These are phyloP conservation scores for Uromyces viciae-fabae DNA, from an alignment of 1,284 basidiomycete species.

Conservation along the genomic window DNA sequence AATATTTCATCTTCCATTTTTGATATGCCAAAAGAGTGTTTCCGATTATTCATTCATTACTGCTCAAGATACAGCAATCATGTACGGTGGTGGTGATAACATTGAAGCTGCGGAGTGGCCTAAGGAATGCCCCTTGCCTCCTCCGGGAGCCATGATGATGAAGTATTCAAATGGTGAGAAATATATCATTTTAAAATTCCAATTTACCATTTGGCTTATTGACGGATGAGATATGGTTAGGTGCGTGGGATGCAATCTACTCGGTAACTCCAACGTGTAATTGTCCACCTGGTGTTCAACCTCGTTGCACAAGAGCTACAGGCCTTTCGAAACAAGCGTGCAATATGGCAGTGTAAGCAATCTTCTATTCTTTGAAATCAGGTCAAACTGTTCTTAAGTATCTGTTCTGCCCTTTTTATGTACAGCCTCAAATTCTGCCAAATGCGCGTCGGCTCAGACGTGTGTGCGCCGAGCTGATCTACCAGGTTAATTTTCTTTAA, in stretches of 20 bases:
- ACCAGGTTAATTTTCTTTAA: too few species aligned
- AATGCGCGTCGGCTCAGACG: constrained; percentile 5
- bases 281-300: constrained; percentile 4
- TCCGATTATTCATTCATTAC: constrained; percentile 25
- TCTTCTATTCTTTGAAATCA: not conserved
- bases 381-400: not conserved
- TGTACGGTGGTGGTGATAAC: not conserved
- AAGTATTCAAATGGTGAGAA: constrained; percentile 24
- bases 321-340: constrained; percentile 6
- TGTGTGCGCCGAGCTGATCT: constrained; percentile 3
- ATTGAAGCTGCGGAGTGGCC: constrained; percentile 5
- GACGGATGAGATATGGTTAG: too few species aligned
- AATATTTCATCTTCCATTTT: not conserved
- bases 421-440: constrained; percentile 21
- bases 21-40: not conserved
- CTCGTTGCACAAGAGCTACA: not conserved
- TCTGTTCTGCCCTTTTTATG: not conserved
- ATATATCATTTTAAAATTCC: too few species aligned
- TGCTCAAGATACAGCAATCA: constrained; percentile 14
- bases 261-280: constrained; percentile 14
- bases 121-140: not conserved
- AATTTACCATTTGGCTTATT: too few species aligned
- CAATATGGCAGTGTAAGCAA: constrained; percentile 16
- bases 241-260: constrained; percentile 20
- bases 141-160: constrained; percentile 24